Base-by-base conservation (phyloP, 768 basidiomycete species). In the Phanerochaete carnosa region DNA sequence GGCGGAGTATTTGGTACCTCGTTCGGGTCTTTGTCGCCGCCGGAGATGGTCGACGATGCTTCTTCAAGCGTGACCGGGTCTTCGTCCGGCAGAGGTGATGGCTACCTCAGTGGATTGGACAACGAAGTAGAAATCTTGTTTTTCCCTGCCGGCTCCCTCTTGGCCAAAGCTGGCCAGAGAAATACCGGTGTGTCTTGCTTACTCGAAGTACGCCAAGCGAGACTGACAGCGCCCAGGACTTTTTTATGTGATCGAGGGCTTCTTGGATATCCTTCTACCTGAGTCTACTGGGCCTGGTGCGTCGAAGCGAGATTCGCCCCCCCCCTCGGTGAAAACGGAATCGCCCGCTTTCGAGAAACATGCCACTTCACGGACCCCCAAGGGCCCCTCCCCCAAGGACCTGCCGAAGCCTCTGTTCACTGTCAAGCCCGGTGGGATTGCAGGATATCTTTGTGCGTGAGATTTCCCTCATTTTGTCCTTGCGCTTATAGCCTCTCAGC, bases 61-160 rank as follows among this genome's bases (percentile, higher is more conserved):
- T 70, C 73, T 4, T 89, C 88, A 13, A 90, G 83, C 58, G 76
- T 84, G 60, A 88, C 89, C 0, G 85, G 81, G 45, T 87, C 87
- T 16, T 83, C 82, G 7, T 76, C 75, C 30, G 72, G 75, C 29
- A 79, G 78, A 15, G 75, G 79, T 19, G 83, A 73, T 26, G 83
- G 72, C 22, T 86, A 89, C 65, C 81, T 93, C 76, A 88, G 81
- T 65, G 95, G 94, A 22, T 76, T 99, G 15, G 95, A 97, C 69
- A 98, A 98, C 59, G 93, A 97, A 70, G 92, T 98, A 1, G 97
- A 99, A 72, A 96, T 99, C 55, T 72, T 98, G 32, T 98, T 89
- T 73, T 98, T 94, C 75, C 81, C 91, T 45, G 88, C 92, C 54
- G 97, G 95, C 1, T 87, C 89, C 3, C 86, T 85, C 1, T 75